Percentiles rank a stretch among this genome's conserved stretches.
Evolutionary conservation across 257 asterid species (phyloP).

Genomic region (Sherardia arvensis): DNA sequence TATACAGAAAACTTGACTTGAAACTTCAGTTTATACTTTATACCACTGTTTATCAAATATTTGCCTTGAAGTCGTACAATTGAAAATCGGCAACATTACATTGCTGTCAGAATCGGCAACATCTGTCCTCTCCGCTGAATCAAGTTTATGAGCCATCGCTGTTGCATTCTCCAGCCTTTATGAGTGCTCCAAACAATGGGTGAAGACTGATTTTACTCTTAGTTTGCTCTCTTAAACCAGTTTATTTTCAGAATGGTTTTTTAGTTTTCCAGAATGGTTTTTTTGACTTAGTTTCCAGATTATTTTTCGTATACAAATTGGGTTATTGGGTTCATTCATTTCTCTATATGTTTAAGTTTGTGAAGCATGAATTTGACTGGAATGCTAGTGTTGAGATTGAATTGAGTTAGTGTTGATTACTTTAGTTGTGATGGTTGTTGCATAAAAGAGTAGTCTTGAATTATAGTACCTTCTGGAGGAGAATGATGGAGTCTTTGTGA

Average conservation of each 20-base stretch:
- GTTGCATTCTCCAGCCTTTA: not conserved
- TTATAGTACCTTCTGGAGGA: not conserved
- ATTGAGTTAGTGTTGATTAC: no score
- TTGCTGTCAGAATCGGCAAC: not conserved
- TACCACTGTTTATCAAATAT: no score
- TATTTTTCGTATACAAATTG: not conserved
- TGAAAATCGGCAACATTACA: no score
- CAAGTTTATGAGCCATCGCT: not conserved
- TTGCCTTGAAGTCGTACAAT: no score
- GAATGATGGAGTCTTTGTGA: not conserved
- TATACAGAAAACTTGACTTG: no score
- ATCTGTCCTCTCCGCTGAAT: not conserved
- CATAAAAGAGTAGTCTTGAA: not conserved
- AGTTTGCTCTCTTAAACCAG: not conserved
- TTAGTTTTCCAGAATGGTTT: no score
- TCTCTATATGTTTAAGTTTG: not conserved
- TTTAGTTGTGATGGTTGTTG: no score
- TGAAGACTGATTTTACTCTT: not conserved
- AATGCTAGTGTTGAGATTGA: not conserved
- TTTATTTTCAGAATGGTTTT: no score
- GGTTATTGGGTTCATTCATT: not conserved
- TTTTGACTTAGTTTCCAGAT: no score
- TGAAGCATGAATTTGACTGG: no score
- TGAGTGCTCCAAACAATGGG: not conserved
- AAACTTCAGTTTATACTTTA: no score